These are phyloP conservation scores for Taiozyma sp. DNA, from an alignment of 1,139 yeast genomes.

Conservation along the genomic window DNA sequence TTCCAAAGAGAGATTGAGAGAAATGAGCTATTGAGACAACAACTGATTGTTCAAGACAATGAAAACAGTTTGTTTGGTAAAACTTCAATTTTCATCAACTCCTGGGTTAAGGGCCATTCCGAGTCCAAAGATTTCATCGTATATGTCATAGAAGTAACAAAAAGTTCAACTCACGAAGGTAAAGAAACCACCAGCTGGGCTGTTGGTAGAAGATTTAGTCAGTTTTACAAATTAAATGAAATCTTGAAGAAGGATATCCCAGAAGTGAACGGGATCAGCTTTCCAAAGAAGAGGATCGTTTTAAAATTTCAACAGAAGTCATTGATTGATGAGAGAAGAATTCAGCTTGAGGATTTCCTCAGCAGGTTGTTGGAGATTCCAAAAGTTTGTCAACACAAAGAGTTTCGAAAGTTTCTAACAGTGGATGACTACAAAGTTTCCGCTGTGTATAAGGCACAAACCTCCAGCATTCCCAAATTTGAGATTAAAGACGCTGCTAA, in stretches of 20 bases:
- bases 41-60: slow-evolving; percentile 76
- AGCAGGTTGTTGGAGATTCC: slow-evolving; percentile 53
- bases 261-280: slow-evolving; percentile 46
- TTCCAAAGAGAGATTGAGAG: slow-evolving; percentile 65
- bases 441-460: not conserved
- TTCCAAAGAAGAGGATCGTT: slow-evolving; percentile 45
- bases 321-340: slow-evolving; percentile 61
- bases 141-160: slow-evolving; percentile 75
- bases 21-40: slow-evolving; percentile 74
- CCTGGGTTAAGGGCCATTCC: slow-evolving; percentile 52
- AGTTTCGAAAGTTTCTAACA: slow-evolving; percentile 73
- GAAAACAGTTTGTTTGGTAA: slow-evolving; percentile 76
- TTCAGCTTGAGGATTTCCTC: slow-evolving; percentile 59
- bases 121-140: slow-evolving; percentile 61
- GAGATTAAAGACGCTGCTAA: slow-evolving; percentile 36
- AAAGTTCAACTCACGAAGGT: slow-evolving; percentile 28
- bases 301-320: slow-evolving; percentile 57
- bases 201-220: slow-evolving; percentile 83
- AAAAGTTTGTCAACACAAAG: slow-evolving; percentile 67
- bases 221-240: slow-evolving; percentile 68
- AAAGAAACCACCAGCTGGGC: slow-evolving; percentile 76
- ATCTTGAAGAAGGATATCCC: slow-evolving; percentile 55
- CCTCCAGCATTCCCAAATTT: slow-evolving; percentile 5
- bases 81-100: slow-evolving; percentile 59
- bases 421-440: slow-evolving; percentile 44